Percentiles rank a stretch among this genome's conserved stretches.
These are phyloP conservation scores for Podospora bellae-mahoneyi DNA, from an alignment of 495 filamentous ascomycete genomes.

Conservation along the genomic window DNA sequence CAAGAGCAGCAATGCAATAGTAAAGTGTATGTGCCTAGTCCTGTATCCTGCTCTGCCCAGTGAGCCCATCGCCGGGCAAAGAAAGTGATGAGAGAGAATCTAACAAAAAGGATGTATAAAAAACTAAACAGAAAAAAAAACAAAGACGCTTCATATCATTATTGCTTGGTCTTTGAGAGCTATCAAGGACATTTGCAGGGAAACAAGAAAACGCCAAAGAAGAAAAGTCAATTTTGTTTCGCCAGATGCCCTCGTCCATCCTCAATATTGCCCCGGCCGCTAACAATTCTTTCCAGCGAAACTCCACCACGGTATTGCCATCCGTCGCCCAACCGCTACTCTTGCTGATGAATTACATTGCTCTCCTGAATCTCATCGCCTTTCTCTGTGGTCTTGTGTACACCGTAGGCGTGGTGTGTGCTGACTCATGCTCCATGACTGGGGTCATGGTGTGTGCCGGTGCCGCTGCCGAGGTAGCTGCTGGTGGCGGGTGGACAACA, in stretches of 20 bases:
- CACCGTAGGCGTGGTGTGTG: not conserved
- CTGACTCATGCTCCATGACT: not conserved
- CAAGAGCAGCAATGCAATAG: not conserved
- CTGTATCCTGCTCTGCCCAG: not conserved
- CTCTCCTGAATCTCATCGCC: not conserved
- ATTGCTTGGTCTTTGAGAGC: not conserved
- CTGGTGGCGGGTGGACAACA: not conserved
- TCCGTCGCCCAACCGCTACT: not conserved
- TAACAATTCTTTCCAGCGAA: not conserved
- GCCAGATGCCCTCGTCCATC: not conserved
- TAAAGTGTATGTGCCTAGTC: not conserved
- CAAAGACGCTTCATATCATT: not conserved
- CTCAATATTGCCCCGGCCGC: not conserved
- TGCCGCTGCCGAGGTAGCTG: not conserved
- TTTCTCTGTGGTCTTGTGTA: not conserved
- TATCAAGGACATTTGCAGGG: not conserved
- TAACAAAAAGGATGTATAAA: not conserved
- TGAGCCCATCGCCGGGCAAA: not conserved
- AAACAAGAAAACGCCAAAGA: slow-evolving; percentile 5
- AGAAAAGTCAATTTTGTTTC: not conserved
- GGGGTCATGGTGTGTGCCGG: slow-evolving; percentile 4
- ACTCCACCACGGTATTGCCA: not conserved
- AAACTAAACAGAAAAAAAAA: slow-evolving; percentile 1
- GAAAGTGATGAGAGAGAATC: not conserved
- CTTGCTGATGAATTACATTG: not conserved